phyloP scores from a whole-genome alignment of 139 green algal species.

The Coelastrella sp. region DNA sequence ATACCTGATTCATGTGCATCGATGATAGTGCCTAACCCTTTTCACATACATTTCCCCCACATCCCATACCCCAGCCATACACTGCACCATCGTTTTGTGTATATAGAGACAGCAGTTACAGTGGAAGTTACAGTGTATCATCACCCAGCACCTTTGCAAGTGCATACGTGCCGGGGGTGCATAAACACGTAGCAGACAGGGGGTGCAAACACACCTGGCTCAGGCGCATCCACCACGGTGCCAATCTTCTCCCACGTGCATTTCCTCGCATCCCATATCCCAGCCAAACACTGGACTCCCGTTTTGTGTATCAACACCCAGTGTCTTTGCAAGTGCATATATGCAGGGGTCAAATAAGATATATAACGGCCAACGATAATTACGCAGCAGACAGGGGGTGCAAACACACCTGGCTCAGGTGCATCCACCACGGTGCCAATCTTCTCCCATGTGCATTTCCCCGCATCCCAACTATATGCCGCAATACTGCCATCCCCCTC shows the following conservation, averaged over 20 bases:
- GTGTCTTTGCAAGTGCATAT: too few relatives aligned
- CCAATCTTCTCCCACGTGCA: conserved; percentile 91
- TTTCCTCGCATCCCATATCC: conserved; percentile 80
- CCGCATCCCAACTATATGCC: conserved; percentile 87
- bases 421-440: conserved; percentile 88
- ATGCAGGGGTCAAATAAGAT: neutral
- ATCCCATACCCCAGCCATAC: conserved; percentile 68
- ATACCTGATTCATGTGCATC: conserved; percentile 50
- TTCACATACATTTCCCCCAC: conserved; percentile 76
- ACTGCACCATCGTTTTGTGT: too few relatives aligned
- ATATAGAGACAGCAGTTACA: too few relatives aligned
- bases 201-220: conserved; percentile 25
- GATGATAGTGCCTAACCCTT: conserved; percentile 92
- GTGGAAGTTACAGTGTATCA: too few relatives aligned
- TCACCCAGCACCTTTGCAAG: too few relatives aligned
- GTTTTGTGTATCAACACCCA: too few relatives aligned
- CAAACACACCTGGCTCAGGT: conserved; percentile 37
- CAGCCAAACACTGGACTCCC: too few relatives aligned
- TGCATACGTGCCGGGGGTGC: too few relatives aligned
- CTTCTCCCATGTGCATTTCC: conserved; percentile 84
- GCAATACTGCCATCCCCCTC: conserved; percentile 76
- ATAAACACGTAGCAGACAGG: too few relatives aligned
- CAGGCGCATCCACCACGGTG: conserved; percentile 79
- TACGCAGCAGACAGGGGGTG: too few relatives aligned
- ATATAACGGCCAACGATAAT: too few relatives aligned